Conservation (phyloP, 176 grass and related monocot species). For the Secale cereale region DNA sequence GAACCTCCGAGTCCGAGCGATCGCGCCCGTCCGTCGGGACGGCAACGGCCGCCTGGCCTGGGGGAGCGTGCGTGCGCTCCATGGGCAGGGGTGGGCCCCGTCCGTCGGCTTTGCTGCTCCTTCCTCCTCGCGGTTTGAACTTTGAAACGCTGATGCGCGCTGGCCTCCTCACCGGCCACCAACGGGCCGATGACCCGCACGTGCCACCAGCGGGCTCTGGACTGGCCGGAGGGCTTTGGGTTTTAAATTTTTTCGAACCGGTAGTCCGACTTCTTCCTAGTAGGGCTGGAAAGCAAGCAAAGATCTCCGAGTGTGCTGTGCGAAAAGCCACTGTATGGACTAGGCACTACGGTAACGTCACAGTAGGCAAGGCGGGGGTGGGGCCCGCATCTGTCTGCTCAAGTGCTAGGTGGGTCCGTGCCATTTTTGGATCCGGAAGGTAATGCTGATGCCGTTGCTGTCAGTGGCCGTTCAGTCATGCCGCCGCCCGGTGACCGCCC, state of each 20-base stretch:
- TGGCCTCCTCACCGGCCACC: background rate
- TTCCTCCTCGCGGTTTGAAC: background rate
- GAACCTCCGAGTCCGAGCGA: background rate
- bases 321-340: background rate
- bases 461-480: constrained; percentile 4
- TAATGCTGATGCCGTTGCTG: background rate
- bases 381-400: background rate
- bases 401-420: background rate
- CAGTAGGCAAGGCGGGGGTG: background rate
- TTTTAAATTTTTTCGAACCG: background rate
- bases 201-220: background rate
- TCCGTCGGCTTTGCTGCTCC: background rate
- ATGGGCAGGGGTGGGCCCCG: background rate
- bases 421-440: background rate
- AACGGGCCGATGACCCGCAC: background rate
- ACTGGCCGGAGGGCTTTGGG: background rate
- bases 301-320: background rate
- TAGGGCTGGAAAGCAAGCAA: background rate
- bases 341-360: background rate
- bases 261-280: no score
- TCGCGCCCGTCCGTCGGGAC: background rate
- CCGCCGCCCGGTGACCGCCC: background rate
- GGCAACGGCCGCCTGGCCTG: background rate
- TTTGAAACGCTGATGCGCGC: background rate
- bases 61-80: constrained; percentile 15